Evolutionary conservation across 352 stramenopile species (phyloP).

Genomic region (Stramenopiles sp.): DNA sequence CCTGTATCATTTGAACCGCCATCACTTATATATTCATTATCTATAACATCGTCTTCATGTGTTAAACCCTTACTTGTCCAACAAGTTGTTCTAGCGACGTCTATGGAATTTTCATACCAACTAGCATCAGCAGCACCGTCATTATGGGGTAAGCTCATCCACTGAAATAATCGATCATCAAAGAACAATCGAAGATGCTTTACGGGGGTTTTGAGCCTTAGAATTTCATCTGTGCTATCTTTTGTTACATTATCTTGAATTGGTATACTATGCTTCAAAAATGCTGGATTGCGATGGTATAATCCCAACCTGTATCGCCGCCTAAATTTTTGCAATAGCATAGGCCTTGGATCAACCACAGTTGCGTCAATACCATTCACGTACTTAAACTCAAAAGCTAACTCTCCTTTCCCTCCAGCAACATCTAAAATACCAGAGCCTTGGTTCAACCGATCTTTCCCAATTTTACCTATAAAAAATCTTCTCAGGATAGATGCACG

Average conservation of each 20-base stretch:
- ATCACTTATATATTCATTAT: neutral
- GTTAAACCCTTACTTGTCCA: neutral
- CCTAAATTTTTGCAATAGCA: neutral
- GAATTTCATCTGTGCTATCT: neutral
- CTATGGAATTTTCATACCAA: neutral
- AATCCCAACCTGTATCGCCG: neutral
- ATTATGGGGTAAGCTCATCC: neutral
- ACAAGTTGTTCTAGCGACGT: neutral
- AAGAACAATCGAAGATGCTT: neutral
- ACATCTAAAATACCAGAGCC: slow-evolving; percentile 50
- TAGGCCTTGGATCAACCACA: slow-evolving; percentile 39
- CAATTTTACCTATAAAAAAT: slow-evolving; percentile 50
- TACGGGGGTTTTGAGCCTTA: neutral
- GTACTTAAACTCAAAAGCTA: slow-evolving; percentile 62
- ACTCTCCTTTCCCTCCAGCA: slow-evolving; percentile 44
- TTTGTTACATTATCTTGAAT: neutral
- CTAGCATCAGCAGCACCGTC: neutral
- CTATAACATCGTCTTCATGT: neutral
- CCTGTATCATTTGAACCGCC: neutral
- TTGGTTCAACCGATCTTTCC: slow-evolving; percentile 27
- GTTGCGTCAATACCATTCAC: slow-evolving; percentile 42
- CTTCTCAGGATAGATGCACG: slow-evolving; percentile 43
- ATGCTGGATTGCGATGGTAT: neutral
- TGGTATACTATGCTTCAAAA: neutral
- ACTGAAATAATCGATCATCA: neutral